A percentile compares a stretch with the other conserved stretches of the same genome.
Evolutionary conservation across 1,284 basidiomycete species (phyloP).

Genomic region (Ceratobasidium theobromae): DNA sequence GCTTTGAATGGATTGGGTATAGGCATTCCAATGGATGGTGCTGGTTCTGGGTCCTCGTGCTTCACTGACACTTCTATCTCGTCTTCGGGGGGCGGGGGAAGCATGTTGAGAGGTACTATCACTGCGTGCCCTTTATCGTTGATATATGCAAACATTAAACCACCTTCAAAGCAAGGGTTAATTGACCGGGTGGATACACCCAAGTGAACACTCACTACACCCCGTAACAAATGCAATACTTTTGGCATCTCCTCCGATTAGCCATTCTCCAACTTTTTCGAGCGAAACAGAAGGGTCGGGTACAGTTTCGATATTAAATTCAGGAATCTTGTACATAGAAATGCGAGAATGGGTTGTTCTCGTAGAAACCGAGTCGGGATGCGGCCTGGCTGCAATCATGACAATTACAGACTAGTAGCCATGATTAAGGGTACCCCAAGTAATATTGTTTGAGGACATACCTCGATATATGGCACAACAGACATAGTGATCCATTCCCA

Average conservation of each 20-base stretch:
- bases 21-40: conserved; percentile 9
- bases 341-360: conserved; percentile 44
- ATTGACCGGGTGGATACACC: background rate
- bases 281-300: conserved; percentile 46
- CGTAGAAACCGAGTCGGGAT: conserved; percentile 4
- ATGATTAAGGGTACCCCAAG: background rate
- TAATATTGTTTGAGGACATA: background rate
- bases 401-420: conserved; percentile 29
- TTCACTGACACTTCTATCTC: background rate
- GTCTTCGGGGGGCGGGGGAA: conserved; percentile 25
- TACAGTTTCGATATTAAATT: conserved; percentile 27
- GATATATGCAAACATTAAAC: conserved; percentile 24
- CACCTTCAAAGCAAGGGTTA: conserved; percentile 44
- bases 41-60: background rate
- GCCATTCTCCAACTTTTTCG: conserved; percentile 57
- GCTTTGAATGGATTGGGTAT: conserved; percentile 24
- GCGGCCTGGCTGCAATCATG: conserved; percentile 25
- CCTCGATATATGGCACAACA: conserved; percentile 32
- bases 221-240: conserved; percentile 49
- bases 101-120: conserved; percentile 38
- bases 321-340: conserved; percentile 48
- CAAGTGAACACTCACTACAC: conserved; percentile 33
- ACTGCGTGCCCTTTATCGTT: conserved; percentile 40
- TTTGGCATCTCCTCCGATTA: conserved; percentile 51
- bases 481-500: conserved; percentile 34